A percentile compares a stretch with the other conserved stretches of the same genome.
Evolutionary conservation across 2,329 filamentous ascomycete species (phyloP).

Genomic region (Incumbomyces lentus): DNA sequence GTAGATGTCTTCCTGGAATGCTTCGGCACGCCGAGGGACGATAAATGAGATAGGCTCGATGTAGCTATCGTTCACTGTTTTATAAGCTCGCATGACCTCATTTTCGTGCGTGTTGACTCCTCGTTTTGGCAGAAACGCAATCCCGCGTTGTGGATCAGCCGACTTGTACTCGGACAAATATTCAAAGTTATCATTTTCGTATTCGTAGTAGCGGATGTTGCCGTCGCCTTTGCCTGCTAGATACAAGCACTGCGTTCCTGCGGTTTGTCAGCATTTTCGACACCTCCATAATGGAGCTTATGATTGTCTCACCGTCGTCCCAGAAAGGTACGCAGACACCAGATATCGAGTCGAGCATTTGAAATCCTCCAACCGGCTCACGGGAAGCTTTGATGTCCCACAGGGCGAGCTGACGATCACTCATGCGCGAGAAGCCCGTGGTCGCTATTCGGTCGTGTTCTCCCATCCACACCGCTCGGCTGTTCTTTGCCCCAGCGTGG

Average conservation of each 20-base stretch:
- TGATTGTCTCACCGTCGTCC: slow-evolving; percentile 56
- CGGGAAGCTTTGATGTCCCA: slow-evolving; percentile 78
- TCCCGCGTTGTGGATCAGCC: slow-evolving; percentile 82
- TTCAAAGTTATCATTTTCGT: slow-evolving; percentile 97
- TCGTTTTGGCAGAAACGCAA: slow-evolving; percentile 89
- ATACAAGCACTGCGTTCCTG: slow-evolving; percentile 77
- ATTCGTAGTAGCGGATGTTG: slow-evolving; percentile 98
- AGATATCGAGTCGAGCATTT: slow-evolving; percentile 84
- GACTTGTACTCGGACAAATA: slow-evolving; percentile 96
- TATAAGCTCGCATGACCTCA: slow-evolving; percentile 89
- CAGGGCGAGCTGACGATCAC: slow-evolving; percentile 85
- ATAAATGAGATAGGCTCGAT: slow-evolving; percentile 98
- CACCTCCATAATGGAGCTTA: too few species aligned
- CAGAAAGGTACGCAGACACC: slow-evolving; percentile 99
- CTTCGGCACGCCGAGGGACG: slow-evolving; percentile 83
- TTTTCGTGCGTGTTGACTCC: slow-evolving; percentile 96
- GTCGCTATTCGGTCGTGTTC: slow-evolving; percentile 94
- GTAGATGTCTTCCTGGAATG: slow-evolving; percentile 95
- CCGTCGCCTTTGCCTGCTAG: slow-evolving; percentile 96
- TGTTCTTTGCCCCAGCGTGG: slow-evolving; percentile 93
- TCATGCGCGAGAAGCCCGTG: slow-evolving; percentile 97
- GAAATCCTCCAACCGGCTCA: slow-evolving; percentile 83
- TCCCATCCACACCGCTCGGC: slow-evolving; percentile 90
- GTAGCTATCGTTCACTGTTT: slow-evolving; percentile 89
- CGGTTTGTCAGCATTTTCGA: too few species aligned